A percentile compares a stretch with the other conserved stretches of the same genome.
phyloP scores from a whole-genome alignment of 106 monocot genomes.

The Iris macrosiphon region DNA sequence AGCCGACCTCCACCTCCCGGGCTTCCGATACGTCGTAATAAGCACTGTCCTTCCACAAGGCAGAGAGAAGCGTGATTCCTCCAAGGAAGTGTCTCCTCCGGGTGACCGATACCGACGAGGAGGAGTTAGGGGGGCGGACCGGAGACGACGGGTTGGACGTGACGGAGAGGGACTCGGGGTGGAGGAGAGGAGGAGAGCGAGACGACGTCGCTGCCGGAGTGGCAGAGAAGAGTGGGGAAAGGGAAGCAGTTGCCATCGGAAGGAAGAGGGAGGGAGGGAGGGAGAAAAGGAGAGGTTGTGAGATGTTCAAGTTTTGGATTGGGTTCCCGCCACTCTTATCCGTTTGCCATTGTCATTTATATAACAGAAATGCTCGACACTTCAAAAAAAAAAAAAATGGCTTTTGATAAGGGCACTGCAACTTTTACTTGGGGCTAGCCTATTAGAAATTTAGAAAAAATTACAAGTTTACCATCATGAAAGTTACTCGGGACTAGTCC shows the following conservation, averaged over 20 bases:
- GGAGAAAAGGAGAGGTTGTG: background rate
- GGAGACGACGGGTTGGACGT: background rate
- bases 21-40: slow-evolving; percentile 28
- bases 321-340: slow-evolving; percentile 11
- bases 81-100: slow-evolving; percentile 40
- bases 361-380: no score
- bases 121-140: background rate
- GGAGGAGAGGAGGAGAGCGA: slow-evolving; percentile 8
- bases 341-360: background rate
- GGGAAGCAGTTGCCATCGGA: background rate
- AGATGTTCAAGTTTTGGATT: slow-evolving; percentile 4
- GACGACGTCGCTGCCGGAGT: background rate
- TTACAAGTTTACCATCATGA: no score
- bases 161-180: background rate
- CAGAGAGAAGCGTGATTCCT: slow-evolving; percentile 16
- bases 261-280: background rate
- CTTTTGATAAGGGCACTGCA: no score
- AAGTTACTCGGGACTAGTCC: no score
- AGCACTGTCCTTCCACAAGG: slow-evolving; percentile 15
- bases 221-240: no score
- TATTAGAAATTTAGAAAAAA: no score
- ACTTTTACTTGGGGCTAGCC: no score
- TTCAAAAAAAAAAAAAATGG: no score
- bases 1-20: slow-evolving; percentile 79
- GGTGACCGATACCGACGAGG: background rate